Conservation (phyloP, 1,284 basidiomycete genomes). For the Cutaneotrichosporon sp. region DNA sequence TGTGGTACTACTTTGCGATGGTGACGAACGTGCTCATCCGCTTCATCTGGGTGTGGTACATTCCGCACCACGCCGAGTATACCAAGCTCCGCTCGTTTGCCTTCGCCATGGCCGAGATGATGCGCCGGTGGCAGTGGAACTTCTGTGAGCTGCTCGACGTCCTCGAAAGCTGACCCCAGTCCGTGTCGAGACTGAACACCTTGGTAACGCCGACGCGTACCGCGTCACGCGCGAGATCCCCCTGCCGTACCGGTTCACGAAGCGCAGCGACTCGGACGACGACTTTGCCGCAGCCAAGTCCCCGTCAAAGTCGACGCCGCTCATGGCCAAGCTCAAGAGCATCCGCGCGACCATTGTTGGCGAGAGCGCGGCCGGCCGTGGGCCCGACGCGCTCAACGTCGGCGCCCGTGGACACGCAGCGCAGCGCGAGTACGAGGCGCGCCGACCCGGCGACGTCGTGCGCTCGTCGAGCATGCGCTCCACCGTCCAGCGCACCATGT, state of each 20-base stretch:
- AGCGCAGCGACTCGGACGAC: constrained; percentile 30
- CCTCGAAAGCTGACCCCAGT: constrained; percentile 35
- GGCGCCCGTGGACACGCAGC: constrained; percentile 38
- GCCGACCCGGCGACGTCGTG: constrained; percentile 37
- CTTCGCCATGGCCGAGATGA: constrained; percentile 71
- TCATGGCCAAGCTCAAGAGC: neutral
- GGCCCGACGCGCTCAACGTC: constrained; percentile 39
- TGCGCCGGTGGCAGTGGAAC: constrained; percentile 88
- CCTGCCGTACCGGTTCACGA: constrained; percentile 41
- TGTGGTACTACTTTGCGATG: constrained; percentile 58
- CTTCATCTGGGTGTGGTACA: constrained; percentile 80
- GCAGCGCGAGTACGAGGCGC: constrained; percentile 47
- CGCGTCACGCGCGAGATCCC: constrained; percentile 47
- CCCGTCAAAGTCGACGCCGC: neutral
- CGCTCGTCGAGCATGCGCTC: neutral
- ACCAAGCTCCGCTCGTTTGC: constrained; percentile 67
- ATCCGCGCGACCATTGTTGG: constrained; percentile 11
- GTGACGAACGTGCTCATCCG: constrained; percentile 69
- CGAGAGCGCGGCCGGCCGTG: constrained; percentile 27
- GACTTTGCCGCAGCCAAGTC: too few relatives aligned
- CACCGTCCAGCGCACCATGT: neutral
- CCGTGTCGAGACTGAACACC: constrained; percentile 55
- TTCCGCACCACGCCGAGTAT: constrained; percentile 61
- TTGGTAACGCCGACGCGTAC: constrained; percentile 48
- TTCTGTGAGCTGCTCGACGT: constrained; percentile 70